phyloP scores from a whole-genome alignment of 192 early-diverging fungal species.

The Jimgerdemannia flammicorona region DNA sequence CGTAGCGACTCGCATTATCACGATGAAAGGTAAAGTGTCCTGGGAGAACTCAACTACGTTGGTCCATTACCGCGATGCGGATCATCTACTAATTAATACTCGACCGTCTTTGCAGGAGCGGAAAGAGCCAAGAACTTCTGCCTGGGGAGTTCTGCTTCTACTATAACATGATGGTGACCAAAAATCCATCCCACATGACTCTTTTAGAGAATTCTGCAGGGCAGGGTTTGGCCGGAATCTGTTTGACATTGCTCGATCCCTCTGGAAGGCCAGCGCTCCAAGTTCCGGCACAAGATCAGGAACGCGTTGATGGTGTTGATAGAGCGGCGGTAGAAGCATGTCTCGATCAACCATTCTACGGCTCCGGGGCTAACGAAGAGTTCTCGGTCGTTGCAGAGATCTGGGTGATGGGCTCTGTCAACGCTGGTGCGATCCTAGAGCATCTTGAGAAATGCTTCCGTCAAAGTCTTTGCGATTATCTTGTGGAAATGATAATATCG shows the following conservation, averaged over 20 bases:
- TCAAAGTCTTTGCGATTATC: slow-evolving; percentile 53
- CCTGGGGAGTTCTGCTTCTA: slow-evolving; percentile 47
- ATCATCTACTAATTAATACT: not conserved
- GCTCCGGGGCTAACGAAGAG: slow-evolving; percentile 5
- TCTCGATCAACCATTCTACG: slow-evolving; percentile 5
- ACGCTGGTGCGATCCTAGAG: slow-evolving; percentile 31
- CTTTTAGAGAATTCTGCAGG: slow-evolving; percentile 42
- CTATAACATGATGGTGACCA: slow-evolving; percentile 27
- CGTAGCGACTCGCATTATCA: not conserved
- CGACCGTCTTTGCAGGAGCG: not conserved
- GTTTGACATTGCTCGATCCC: slow-evolving; percentile 37
- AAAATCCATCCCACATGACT: slow-evolving; percentile 2
- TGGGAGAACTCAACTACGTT: no score
- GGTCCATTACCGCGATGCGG: no score
- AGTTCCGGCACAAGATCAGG: slow-evolving; percentile 9
- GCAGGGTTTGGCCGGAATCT: slow-evolving; percentile 51
- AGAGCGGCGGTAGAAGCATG: not conserved
- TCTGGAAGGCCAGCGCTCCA: slow-evolving; percentile 34
- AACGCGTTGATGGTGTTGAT: slow-evolving; percentile 1
- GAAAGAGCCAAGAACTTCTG: not conserved
- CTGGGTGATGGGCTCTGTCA: slow-evolving; percentile 44
- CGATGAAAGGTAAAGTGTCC: not conserved
- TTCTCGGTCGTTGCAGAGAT: slow-evolving; percentile 44
- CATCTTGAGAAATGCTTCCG: slow-evolving; percentile 40
- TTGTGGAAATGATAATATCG: slow-evolving; percentile 42